Base-by-base conservation (phyloP, 306 rosid genomes). In the Quercus gilva region DNA sequence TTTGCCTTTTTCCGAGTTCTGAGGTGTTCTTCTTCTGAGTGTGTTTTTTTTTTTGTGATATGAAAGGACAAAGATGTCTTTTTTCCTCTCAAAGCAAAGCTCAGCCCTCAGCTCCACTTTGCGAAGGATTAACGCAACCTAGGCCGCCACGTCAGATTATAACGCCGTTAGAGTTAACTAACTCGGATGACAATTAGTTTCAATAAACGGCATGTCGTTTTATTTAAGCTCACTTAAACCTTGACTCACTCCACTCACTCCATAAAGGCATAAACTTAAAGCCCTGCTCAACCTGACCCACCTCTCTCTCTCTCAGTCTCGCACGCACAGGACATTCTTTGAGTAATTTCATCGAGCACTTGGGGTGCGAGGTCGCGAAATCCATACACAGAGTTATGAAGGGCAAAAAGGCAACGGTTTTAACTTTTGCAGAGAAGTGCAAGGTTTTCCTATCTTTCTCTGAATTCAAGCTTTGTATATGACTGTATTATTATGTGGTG, bases 401-500 rank as follows among this genome's bases (percentile, higher is more conserved):
- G 79, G 79, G 86, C 49, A 80, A 69, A 84, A 88, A 86, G 76
- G 71, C 92, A 20, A 81, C 92, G 15, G 85, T 90, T 55, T 80
- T 90, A 35, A 81, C 94, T 5, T 89, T 87, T 85, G 90, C 98
- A 6, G 89, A 92, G 85, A 91, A 92, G 75, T 95, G 95, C 96
- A 93, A 90, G 98, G 97, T 90, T 41, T 2, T 41, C 11, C 59
- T 37, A 73, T 23, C 26, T 75, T 13, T 65, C 37, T 61, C 60
- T 28, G 41, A 11, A 19, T 78, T 59, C 68, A 28, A 29, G 0
- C 9, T 59, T 77, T 19, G 45, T 41, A 20, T 55, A 4, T 67
- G 49, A 56, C 43, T 19, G 69, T 19, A 12, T 9, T 49, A 13
- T 10, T 49, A 49, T 80, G 69, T 84, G 43, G 45, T 28, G 37